Base-by-base conservation (phyloP, 495 filamentous ascomycete species). In the Penicillium verhagenii region DNA sequence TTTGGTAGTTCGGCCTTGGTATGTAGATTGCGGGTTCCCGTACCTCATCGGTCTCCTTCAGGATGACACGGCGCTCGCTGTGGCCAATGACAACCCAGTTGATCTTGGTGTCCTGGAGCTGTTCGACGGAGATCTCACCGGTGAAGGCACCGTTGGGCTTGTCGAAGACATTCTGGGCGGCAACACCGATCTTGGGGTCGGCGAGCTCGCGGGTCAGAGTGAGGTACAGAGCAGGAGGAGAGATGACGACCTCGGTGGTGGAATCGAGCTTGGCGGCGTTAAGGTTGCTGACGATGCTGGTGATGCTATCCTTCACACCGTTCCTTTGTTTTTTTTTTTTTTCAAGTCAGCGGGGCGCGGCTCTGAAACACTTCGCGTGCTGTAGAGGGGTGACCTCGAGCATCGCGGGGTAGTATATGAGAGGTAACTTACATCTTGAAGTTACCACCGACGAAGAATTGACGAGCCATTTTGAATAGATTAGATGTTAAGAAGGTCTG, bases 361-460 rank as follows among this genome's bases (percentile, higher is more conserved):
- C 53, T 53, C 45, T 37, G 19, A 39, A 4, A 29, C 13, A 23
- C 33, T 43, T 40, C 18, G 44, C 45, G 8, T 35, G 16, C 28
- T 50, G 19, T 50, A 47, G 64, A 66, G 55, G 58, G 61, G 55
- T 28, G 58, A 40, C 47, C 52, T 64, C 58, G 60, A 47, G 58
- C 47, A 57, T 39, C 21, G 47, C 54, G 53, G 51, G 53, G 49
- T 42, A 58, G 40, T 59, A 42, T 49, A 51, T 16, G 23, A 44
- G 14, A 4, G 13, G 28, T 31, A 35, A 76, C 81, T 50, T 72
- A 93, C 91, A 96, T 96, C 81, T 98, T 98, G 82, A 97, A 97
- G 85, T 97, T 98, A 69, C 94, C 94, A 72, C 94, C 94, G 71
- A 98, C 91, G 78, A 98, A 97, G 83, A 97, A 98, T 86, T 91